A percentile compares a stretch with the other conserved stretches of the same genome.
Evolutionary conservation across 805 yeast genomes (phyloP).

Genomic region (Kodamaea restingae): DNA sequence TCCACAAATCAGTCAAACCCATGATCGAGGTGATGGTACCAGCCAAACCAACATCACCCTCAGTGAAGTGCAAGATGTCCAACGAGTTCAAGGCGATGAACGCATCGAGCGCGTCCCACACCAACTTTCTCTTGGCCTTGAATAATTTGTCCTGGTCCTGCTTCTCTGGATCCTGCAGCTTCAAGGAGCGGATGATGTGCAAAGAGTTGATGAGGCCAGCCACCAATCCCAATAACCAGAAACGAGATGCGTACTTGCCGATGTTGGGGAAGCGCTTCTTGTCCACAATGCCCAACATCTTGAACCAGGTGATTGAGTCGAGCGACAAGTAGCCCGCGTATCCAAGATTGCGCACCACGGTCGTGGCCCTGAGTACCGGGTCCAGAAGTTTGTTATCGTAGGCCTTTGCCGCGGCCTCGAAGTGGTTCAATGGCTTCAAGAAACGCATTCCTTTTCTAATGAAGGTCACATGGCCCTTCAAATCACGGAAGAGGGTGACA

Average conservation of each 20-base stretch:
- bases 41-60: conserved; percentile 77
- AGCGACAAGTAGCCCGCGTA: conserved; percentile 60
- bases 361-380: conserved; percentile 48
- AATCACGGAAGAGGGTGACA: conserved; percentile 47
- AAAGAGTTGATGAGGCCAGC: conserved; percentile 59
- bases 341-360: conserved; percentile 54
- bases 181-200: conserved; percentile 43
- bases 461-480: conserved; percentile 61
- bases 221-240: conserved; percentile 72
- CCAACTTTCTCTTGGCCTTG: conserved; percentile 55
- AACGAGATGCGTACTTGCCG: conserved; percentile 58
- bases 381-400: conserved; percentile 69
- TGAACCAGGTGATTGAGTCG: conserved; percentile 61
- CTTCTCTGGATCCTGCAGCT: conserved; percentile 13
- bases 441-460: conserved; percentile 82
- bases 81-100: conserved; percentile 72
- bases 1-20: conserved; percentile 75
- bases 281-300: conserved; percentile 53
- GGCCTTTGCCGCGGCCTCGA: conserved; percentile 64
- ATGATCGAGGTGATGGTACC: conserved; percentile 78
- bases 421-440: conserved; percentile 72
- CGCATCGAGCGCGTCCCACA: conserved; percentile 74
- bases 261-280: conserved; percentile 43
- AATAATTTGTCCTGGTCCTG: conserved; percentile 40
- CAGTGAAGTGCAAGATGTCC: conserved; percentile 57